phyloP scores from a whole-genome alignment of 2,329 filamentous ascomycete genomes.

The Apiospora marii region DNA sequence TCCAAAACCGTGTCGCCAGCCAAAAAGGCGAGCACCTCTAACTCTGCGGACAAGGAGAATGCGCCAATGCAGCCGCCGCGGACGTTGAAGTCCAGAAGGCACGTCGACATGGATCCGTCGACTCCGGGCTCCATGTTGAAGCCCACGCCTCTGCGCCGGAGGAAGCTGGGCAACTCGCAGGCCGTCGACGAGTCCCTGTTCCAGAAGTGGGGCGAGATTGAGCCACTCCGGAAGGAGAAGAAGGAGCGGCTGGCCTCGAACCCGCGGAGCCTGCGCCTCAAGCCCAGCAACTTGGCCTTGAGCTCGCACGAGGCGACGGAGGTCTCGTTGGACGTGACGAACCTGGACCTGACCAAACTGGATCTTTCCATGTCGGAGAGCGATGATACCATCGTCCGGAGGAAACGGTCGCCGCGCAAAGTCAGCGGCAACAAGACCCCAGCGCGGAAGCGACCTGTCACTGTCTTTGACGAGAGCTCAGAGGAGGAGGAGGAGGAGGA shows the following conservation, averaged over 20 bases:
- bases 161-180: conserved; percentile 40
- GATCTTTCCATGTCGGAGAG: conserved; percentile 15
- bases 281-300: conserved; percentile 27
- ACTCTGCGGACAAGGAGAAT: conserved; percentile 17
- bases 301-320: conserved; percentile 5
- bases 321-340: not conserved
- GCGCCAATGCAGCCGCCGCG: conserved; percentile 20
- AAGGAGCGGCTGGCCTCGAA: conserved; percentile 23
- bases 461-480: conserved; percentile 21
- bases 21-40: not conserved
- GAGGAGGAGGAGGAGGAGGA: conserved; percentile 23
- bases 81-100: conserved; percentile 3
- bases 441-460: conserved; percentile 23
- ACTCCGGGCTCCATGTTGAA: conserved; percentile 28
- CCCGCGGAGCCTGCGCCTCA: conserved; percentile 26
- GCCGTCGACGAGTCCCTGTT: conserved; percentile 37
- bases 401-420: conserved; percentile 25
- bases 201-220: conserved; percentile 36
- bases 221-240: conserved; percentile 23
- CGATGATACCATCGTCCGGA: conserved; percentile 15
- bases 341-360: not conserved
- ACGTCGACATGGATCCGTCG: conserved; percentile 10
- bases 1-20: conserved; percentile 14
- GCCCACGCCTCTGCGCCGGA: conserved; percentile 39
- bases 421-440: conserved; percentile 22